Percentiles rank a stretch among this genome's conserved stretches.
These are phyloP conservation scores for Plasmodium gallinaceum DNA, from an alignment of 169 alveolate genomes.

Conservation along the genomic window DNA sequence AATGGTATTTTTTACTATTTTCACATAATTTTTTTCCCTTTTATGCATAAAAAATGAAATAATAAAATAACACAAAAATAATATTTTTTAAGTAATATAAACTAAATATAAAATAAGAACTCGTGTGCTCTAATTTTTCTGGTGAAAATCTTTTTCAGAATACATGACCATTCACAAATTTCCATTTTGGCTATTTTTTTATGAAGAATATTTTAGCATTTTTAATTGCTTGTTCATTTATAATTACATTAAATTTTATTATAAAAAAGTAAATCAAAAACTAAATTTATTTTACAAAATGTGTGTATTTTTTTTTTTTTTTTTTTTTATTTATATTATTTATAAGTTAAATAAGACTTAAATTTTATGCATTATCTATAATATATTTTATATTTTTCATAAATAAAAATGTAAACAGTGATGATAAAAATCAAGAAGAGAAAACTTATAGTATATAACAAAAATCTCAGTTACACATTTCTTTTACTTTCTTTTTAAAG, in stretches of 20 bases:
- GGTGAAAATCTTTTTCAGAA: constrained; percentile 16
- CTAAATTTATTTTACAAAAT: not conserved
- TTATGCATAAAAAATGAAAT: constrained; percentile 17
- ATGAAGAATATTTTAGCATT: not conserved
- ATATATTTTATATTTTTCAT: no score
- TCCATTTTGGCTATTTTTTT: constrained; percentile 33
- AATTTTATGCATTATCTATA: no score
- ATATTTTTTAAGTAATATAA: constrained; percentile 1
- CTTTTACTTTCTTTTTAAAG: no score
- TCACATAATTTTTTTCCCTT: constrained; percentile 12
- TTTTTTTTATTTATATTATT: constrained; percentile 1
- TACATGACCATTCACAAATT: constrained; percentile 21
- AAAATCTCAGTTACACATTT: no score
- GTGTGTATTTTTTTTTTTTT: constrained; percentile 16
- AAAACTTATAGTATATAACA: no score
- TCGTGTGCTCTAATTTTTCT: constrained; percentile 24
- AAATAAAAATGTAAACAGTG: no score
- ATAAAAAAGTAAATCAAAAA: not conserved
- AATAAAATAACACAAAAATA: not conserved
- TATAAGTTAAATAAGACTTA: no score
- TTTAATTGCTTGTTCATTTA: constrained; percentile 25
- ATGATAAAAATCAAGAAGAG: no score
- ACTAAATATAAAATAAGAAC: constrained; percentile 14
- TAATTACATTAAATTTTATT: not conserved
- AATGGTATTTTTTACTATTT: constrained; percentile 27